These are phyloP conservation scores for Fraxinus pennsylvanica DNA, from an alignment of 257 asterid species.

Conservation along the genomic window DNA sequence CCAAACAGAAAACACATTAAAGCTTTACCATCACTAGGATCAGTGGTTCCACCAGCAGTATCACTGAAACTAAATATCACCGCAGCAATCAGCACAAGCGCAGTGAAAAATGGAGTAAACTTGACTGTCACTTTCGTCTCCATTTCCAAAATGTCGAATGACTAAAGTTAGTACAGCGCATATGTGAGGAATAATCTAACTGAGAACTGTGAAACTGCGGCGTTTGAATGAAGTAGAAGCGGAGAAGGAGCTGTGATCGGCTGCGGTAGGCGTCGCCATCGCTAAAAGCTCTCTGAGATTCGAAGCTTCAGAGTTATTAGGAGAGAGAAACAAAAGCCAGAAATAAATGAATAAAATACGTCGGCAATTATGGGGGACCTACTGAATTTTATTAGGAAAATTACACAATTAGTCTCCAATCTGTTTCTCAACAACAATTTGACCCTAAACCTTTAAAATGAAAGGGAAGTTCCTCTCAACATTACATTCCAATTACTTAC, in stretches of 20 bases:
- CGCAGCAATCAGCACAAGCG: constrained; percentile 36
- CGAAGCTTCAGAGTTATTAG: constrained; percentile 53
- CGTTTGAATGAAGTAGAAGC: neutral
- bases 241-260: constrained; percentile 30
- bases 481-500: too few relatives aligned
- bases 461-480: too few relatives aligned
- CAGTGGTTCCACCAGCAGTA: constrained; percentile 50
- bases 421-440: neutral
- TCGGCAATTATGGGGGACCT: constrained; percentile 47
- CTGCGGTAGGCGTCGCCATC: constrained; percentile 54
- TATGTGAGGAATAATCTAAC: constrained; percentile 24
- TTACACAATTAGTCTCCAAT: neutral
- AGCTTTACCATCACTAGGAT: constrained; percentile 65
- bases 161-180: constrained; percentile 7
- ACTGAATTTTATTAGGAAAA: neutral
- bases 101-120: constrained; percentile 28
- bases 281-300: constrained; percentile 57
- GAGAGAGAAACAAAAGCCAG: constrained; percentile 33
- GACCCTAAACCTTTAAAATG: neutral
- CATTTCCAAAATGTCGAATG: constrained; percentile 35
- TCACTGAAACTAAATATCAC: constrained; percentile 31
- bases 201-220: constrained; percentile 25
- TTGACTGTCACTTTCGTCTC: constrained; percentile 31
- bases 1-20: neutral
- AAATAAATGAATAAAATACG: constrained; percentile 32